Conservation (phyloP, 129 eudicot species). For the Flaveria brownii region DNA sequence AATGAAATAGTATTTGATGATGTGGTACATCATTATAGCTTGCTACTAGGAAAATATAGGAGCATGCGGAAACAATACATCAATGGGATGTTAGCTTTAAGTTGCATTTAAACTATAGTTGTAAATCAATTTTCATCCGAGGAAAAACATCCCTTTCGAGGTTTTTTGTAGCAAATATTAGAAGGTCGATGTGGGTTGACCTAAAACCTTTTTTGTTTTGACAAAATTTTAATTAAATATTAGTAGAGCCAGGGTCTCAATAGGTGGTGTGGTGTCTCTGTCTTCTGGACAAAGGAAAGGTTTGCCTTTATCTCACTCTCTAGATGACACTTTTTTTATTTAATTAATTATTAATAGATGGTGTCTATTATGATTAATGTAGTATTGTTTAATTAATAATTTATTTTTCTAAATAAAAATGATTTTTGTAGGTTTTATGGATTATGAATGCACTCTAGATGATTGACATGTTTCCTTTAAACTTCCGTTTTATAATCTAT, state of each 20-base stretch:
- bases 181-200: background rate
- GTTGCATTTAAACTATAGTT: slow-evolving; percentile 24
- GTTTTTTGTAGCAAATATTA: too few relatives aligned
- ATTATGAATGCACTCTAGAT: background rate
- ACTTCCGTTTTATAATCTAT: background rate
- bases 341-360: background rate
- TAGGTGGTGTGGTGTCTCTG: too few relatives aligned
- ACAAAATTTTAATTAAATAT: background rate
- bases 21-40: slow-evolving; percentile 32
- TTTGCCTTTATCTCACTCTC: too few relatives aligned
- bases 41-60: slow-evolving; percentile 62
- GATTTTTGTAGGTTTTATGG: background rate
- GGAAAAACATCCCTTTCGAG: too few relatives aligned
- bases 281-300: too few relatives aligned
- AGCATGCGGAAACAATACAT: slow-evolving; percentile 52
- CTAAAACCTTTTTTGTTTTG: background rate
- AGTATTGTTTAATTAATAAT: background rate
- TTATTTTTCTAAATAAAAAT: background rate
- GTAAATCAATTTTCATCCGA: background rate
- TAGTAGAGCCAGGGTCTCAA: background rate
- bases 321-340: background rate
- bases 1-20: slow-evolving; percentile 52
- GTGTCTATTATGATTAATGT: background rate
- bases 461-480: background rate
- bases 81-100: slow-evolving; percentile 58